Evolutionary conservation across 106 monocot species (phyloP).

Genomic region (Phalaenopsis equestris): DNA sequence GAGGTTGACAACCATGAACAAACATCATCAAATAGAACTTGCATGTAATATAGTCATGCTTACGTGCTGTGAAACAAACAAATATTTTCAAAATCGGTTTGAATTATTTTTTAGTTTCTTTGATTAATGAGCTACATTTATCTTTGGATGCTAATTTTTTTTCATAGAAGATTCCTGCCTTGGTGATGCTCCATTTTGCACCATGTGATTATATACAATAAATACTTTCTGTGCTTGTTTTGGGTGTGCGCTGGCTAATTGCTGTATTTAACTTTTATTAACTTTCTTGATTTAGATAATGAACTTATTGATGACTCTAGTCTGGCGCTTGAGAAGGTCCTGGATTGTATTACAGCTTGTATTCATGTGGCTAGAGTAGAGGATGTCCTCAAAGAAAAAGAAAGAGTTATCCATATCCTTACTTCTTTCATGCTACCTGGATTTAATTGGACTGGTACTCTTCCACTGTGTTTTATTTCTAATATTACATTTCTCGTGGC

Average conservation of each 20-base stretch:
- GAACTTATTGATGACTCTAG: slow-evolving; percentile 37
- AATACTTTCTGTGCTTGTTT: too few species aligned
- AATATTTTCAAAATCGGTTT: too few species aligned
- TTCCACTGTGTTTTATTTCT: not conserved
- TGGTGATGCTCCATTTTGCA: too few species aligned
- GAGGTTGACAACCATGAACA: too few species aligned
- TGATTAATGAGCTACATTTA: too few species aligned
- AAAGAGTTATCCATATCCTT: slow-evolving; percentile 46
- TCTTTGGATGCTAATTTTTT: too few species aligned
- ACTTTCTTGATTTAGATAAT: slow-evolving; percentile 31
- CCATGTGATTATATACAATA: too few species aligned
- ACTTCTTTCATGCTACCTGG: slow-evolving; percentile 48
- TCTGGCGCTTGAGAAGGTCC: slow-evolving; percentile 68
- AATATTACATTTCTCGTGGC: not conserved
- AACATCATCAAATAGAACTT: too few species aligned
- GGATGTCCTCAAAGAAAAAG: slow-evolving; percentile 46
- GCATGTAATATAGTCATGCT: too few species aligned
- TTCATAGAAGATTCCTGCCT: too few species aligned
- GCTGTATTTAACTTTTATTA: not conserved
- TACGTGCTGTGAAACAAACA: too few species aligned
- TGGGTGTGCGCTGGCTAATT: not conserved
- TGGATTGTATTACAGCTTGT: slow-evolving; percentile 68
- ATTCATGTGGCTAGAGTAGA: slow-evolving; percentile 45
- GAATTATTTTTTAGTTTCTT: too few species aligned
- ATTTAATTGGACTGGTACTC: slow-evolving; percentile 65